Evolutionary conservation across 2,329 filamentous ascomycete genomes (phyloP), one percentile per base, ranked within the genome.

Genomic region (Talaromyces sp.): DNA sequence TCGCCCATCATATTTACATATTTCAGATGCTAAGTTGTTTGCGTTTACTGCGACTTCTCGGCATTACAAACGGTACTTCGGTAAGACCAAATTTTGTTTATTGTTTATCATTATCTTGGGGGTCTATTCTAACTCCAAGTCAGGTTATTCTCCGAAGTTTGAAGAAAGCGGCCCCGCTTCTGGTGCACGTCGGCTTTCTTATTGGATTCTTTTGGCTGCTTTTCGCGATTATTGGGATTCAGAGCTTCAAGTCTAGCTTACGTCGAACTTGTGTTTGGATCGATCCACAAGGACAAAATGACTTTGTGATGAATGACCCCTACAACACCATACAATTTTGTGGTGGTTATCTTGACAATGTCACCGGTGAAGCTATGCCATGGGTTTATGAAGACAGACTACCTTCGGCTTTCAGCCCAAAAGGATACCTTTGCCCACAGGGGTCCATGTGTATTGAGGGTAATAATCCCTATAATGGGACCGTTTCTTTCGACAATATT

Each of bases 21-120:
- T 99, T 99, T 74, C 88, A 91, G 60, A 99, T 99, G 96, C 81
- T 99, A 62, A 96, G 93, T 70, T 97, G 92, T 75, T 82, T 99
- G 64, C 90, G 96, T 51, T 97, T 99, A 65, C 78, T 99, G 65
- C 86, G 95, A 62, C 82, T 99, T n/a, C 81, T 99, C 21, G 89
- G 91, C 56, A 84, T 99, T 56, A 99, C 95, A 1, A 93, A 92
- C 67, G 95, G 95, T 67, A 99, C 96, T 60, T 89, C 93, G 58
- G 89, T 92, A 82, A 80, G 87, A 78, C 52, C 19, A 35, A 35
- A 46, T 6, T 46, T 27, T 54, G n/a, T 54, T 54, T 35, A 19
- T n/a, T 17, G 9, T 58, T 46, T 8, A 46, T 13, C 52, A 8
- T 46, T 46, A 8, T 35, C 11, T 27, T 24, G 29, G 29, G 9